Percentiles rank a stretch among this genome's conserved stretches.
These are phyloP conservation scores for Marchantia polymorpha DNA, from an alignment of 225 moss, liverwort and hornwort species.

Conservation along the genomic window DNA sequence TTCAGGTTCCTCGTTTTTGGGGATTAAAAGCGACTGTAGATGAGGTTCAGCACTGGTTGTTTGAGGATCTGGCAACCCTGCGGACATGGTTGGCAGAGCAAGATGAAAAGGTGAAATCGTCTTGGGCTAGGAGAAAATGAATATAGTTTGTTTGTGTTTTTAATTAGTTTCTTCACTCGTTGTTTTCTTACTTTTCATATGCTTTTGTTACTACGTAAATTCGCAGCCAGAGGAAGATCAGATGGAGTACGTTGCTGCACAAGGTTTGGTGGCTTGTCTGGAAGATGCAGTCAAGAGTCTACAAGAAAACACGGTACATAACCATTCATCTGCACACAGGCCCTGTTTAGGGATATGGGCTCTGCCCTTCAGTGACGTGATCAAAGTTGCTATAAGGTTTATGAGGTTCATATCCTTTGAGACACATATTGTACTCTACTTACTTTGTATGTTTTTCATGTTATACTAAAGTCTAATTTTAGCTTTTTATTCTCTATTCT, in stretches of 20 bases:
- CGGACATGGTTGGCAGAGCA: constrained; percentile 66
- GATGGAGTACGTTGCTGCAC: constrained; percentile 64
- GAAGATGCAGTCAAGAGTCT: constrained; percentile 72
- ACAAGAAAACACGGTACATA: constrained; percentile 52
- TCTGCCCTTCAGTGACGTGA: neutral
- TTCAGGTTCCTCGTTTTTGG: constrained; percentile 7
- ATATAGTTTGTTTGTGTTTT: neutral
- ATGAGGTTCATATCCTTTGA: neutral
- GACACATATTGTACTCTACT: neutral
- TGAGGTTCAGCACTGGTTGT: constrained; percentile 68
- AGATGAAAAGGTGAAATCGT: constrained; percentile 52
- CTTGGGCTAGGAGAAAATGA: neutral
- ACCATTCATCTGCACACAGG: neutral
- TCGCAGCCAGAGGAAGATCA: constrained; percentile 69
- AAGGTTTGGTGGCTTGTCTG: constrained; percentile 77
- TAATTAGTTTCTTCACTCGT: neutral
- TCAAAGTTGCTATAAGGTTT: neutral
- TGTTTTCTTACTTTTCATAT: neutral
- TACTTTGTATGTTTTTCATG: too few species aligned
- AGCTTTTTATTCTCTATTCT: too few species aligned
- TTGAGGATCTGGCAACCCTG: constrained; percentile 59
- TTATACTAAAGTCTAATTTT: too few species aligned
- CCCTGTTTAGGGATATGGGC: neutral
- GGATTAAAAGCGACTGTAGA: constrained; percentile 32
- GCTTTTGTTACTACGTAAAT: neutral